Evolutionary conservation across 208 protist genomes (phyloP).

Genomic region (Crithidia thermophila): DNA sequence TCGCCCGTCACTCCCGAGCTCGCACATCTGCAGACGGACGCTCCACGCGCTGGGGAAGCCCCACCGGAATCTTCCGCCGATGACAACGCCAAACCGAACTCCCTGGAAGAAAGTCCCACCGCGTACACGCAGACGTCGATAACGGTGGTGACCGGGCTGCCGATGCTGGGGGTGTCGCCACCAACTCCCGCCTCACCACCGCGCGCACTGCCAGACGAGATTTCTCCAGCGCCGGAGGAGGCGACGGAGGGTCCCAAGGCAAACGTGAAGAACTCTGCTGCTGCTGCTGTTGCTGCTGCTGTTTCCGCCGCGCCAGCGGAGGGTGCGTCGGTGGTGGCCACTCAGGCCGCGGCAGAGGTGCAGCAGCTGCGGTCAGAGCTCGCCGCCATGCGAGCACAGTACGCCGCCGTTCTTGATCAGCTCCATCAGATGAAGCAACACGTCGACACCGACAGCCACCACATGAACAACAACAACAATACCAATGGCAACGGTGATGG

Average conservation of each 20-base stretch:
- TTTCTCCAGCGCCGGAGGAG: too few species aligned
- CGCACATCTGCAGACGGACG: not conserved
- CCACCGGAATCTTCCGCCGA: not conserved
- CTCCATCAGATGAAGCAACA: conserved; percentile 16
- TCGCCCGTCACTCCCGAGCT: conserved; percentile 7
- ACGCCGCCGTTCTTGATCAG: conserved; percentile 18
- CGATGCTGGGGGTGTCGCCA: too few species aligned
- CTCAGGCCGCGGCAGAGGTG: conserved; percentile 9
- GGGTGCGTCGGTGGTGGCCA: not conserved
- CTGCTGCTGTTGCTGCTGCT: conserved; percentile 9
- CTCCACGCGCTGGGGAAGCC: not conserved
- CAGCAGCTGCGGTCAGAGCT: conserved; percentile 24
- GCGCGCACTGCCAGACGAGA: too few species aligned
- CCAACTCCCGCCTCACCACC: too few species aligned
- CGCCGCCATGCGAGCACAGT: conserved; percentile 21
- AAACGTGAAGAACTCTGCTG: not conserved
- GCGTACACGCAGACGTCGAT: too few species aligned
- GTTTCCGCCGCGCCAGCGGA: not conserved
- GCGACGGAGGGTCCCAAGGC: not conserved
- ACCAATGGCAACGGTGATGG: not conserved
- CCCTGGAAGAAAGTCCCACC: too few species aligned
- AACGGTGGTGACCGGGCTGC: too few species aligned
- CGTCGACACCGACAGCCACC: not conserved
- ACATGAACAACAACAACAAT: not conserved
- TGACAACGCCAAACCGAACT: too few species aligned